A percentile compares a stretch with the other conserved stretches of the same genome.
These are phyloP conservation scores for Yueomyces sp. DNA, from an alignment of 805 yeast genomes.

Conservation along the genomic window DNA sequence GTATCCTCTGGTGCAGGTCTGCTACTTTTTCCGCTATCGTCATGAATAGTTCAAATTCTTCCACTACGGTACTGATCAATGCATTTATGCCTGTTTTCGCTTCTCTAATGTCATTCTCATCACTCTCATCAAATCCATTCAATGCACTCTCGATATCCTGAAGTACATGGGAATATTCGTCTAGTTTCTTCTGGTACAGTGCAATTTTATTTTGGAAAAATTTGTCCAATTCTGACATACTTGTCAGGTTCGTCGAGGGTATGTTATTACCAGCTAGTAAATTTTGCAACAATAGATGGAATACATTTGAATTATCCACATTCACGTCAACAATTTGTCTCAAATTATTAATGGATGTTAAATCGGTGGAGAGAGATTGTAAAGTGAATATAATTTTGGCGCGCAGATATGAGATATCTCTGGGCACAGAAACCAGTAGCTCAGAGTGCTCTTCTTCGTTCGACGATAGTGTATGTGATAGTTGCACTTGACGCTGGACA, in stretches of 20 bases:
- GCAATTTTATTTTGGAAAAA: slow-evolving; percentile 35
- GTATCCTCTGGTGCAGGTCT: slow-evolving; percentile 45
- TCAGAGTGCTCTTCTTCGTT: slow-evolving; percentile 50
- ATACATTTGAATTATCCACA: slow-evolving; percentile 34
- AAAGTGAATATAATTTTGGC: slow-evolving; percentile 49
- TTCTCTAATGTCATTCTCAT: slow-evolving; percentile 6
- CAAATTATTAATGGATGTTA: slow-evolving; percentile 32
- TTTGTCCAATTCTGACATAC: slow-evolving; percentile 41
- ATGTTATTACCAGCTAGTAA: slow-evolving; percentile 19
- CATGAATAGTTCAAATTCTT: slow-evolving; percentile 59
- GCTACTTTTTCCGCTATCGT: slow-evolving; percentile 66
- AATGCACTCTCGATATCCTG: slow-evolving; percentile 49
- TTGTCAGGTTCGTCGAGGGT: slow-evolving; percentile 44
- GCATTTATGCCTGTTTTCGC: slow-evolving; percentile 29
- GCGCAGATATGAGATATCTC: slow-evolving; percentile 52
- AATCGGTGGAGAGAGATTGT: slow-evolving; percentile 43
- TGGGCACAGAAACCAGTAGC: slow-evolving; percentile 56
- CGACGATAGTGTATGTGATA: slow-evolving; percentile 53
- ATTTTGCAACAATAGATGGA: slow-evolving; percentile 35
- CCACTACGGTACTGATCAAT: slow-evolving; percentile 48
- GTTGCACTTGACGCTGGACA: slow-evolving; percentile 59
- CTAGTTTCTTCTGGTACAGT: slow-evolving; percentile 29
- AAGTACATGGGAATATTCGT: slow-evolving; percentile 34
- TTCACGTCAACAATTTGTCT: slow-evolving; percentile 31
- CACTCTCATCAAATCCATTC: slow-evolving; percentile 42